Conservation (phyloP, 176 grass and related monocot genomes). For the Bolboschoenus planiculmis region DNA sequence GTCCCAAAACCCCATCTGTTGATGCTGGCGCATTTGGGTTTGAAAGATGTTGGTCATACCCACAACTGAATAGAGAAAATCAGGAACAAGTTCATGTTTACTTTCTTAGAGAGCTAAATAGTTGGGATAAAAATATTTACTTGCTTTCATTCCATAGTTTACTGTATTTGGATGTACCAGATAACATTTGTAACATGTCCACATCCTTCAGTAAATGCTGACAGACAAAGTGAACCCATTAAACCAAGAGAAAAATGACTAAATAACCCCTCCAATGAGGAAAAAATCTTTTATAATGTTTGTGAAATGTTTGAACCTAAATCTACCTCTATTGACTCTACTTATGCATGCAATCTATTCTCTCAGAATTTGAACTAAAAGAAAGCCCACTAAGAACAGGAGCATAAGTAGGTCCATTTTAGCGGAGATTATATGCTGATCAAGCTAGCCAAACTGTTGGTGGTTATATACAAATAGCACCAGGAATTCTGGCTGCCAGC, state of each 20-base stretch:
- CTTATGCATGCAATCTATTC: background rate
- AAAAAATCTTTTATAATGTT: background rate
- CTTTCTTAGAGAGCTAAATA: background rate
- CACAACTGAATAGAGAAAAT: slow-evolving; percentile 54
- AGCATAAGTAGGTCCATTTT: background rate
- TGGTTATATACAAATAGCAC: background rate
- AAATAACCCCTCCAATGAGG: background rate
- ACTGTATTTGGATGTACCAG: background rate
- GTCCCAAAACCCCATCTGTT: slow-evolving; percentile 81
- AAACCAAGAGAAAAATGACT: background rate
- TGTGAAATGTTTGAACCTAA: background rate
- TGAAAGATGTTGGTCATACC: slow-evolving; percentile 64
- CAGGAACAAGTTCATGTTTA: background rate
- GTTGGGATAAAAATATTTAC: background rate
- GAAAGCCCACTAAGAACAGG: background rate
- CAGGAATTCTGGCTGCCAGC: background rate
- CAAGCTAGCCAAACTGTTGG: background rate
- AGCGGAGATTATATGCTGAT: background rate
- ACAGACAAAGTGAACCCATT: background rate
- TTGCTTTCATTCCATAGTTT: background rate
- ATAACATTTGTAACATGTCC: background rate
- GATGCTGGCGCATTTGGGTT: slow-evolving; percentile 25
- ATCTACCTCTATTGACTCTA: background rate
- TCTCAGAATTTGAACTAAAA: background rate
- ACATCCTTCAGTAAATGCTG: background rate